Evolutionary conservation across 169 alveolate genomes (phyloP).

Genomic region (Babesia ovata): DNA sequence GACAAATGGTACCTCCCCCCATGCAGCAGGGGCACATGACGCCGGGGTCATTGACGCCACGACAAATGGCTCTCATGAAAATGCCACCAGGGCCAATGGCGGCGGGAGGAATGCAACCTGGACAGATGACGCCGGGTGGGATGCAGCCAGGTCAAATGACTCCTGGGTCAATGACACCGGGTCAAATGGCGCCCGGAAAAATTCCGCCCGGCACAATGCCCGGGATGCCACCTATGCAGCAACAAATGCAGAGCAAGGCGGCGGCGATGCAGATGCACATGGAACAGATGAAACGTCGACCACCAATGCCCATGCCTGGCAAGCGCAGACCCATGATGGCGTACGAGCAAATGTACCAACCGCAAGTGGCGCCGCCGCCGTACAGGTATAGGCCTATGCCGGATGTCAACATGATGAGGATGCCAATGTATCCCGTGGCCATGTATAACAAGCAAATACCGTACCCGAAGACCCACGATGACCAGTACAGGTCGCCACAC

Average conservation of each 20-base stretch:
- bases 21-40: slow-evolving; percentile 31
- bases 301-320: slow-evolving; percentile 27
- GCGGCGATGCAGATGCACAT: slow-evolving; percentile 18
- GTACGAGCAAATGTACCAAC: slow-evolving; percentile 41
- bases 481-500: slow-evolving; percentile 30
- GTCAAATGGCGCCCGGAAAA: slow-evolving; percentile 16
- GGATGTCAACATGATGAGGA: slow-evolving; percentile 27
- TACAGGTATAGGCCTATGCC: slow-evolving; percentile 38
- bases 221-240: slow-evolving; percentile 1
- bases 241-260: slow-evolving; percentile 11
- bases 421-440: slow-evolving; percentile 40
- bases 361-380: slow-evolving; percentile 6
- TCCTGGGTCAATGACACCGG: slow-evolving; percentile 1
- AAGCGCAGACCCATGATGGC: slow-evolving; percentile 26
- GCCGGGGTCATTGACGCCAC: neutral
- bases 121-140: neutral
- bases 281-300: slow-evolving; percentile 32
- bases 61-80: slow-evolving; percentile 9
- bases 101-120: slow-evolving; percentile 14
- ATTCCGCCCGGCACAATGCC: slow-evolving; percentile 25
- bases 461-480: slow-evolving; percentile 38
- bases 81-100: slow-evolving; percentile 6
- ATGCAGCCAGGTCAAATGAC: slow-evolving; percentile 11
- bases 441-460: slow-evolving; percentile 40
- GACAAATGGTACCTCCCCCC: slow-evolving; percentile 1